Conservation (phyloP, 495 filamentous ascomycete genomes). For the Trichoderma orchidacearum region DNA sequence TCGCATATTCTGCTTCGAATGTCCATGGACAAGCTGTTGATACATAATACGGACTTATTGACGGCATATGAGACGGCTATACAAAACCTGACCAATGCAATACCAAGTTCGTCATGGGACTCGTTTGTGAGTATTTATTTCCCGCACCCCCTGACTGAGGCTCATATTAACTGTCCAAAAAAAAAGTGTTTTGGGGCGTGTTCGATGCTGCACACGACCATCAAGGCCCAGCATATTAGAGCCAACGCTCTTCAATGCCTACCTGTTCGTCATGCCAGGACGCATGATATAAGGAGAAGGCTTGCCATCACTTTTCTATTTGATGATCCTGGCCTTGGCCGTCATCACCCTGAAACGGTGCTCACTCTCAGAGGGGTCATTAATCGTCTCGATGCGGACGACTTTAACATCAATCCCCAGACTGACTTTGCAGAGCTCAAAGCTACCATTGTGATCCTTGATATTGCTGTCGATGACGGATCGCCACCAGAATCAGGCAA, state of each 20-base stretch:
- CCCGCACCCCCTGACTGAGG: neutral
- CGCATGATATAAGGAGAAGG: conserved; percentile 52
- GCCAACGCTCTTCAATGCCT: conserved; percentile 34
- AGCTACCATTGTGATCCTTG: conserved; percentile 50
- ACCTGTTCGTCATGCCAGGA: conserved; percentile 34
- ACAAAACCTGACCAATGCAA: conserved; percentile 8
- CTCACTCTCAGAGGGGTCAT: conserved; percentile 39
- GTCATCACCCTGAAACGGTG: conserved; percentile 24
- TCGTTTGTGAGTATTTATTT: conserved; percentile 11
- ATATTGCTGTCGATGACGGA: conserved; percentile 60
- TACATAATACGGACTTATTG: conserved; percentile 17
- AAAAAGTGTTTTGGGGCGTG: neutral
- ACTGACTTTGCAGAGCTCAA: conserved; percentile 58
- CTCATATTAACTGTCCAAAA: neutral
- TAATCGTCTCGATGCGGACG: conserved; percentile 32
- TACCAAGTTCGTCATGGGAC: conserved; percentile 12
- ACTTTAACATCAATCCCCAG: conserved; percentile 19
- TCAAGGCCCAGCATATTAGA: conserved; percentile 3
- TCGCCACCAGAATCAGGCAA: conserved; percentile 7
- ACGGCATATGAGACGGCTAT: conserved; percentile 16
- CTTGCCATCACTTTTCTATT: conserved; percentile 63
- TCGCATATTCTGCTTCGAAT: conserved; percentile 42
- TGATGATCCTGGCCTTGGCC: conserved; percentile 30
- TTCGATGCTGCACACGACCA: neutral
- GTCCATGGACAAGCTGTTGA: conserved; percentile 40